A percentile compares a stretch with the other conserved stretches of the same genome.
Evolutionary conservation across 495 filamentous ascomycete species (phyloP).

Genomic region (Aspergillus olivimuriae): DNA sequence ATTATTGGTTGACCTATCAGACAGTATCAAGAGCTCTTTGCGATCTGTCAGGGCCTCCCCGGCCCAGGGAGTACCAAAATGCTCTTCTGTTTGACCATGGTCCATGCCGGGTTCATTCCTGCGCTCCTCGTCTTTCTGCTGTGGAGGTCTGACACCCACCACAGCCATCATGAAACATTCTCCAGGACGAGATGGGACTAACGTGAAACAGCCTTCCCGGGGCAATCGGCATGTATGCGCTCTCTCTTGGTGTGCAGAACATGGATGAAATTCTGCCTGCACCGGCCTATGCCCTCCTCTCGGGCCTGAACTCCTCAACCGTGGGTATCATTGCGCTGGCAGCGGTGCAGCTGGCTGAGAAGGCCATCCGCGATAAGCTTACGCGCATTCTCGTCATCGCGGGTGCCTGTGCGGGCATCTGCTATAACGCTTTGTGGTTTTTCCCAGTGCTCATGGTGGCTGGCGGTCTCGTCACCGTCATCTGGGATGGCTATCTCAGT

Average conservation of each 20-base stretch:
- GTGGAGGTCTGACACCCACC: too few relatives aligned
- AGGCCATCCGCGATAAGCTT: constrained; percentile 68
- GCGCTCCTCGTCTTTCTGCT: constrained; percentile 61
- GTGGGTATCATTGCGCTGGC: constrained; percentile 78
- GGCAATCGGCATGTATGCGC: constrained; percentile 68
- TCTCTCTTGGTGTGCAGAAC: constrained; percentile 60
- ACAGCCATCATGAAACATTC: too few relatives aligned
- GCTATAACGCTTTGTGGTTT: constrained; percentile 78
- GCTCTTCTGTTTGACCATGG: constrained; percentile 64
- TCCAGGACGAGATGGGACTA: too few relatives aligned
- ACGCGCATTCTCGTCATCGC: constrained; percentile 65
- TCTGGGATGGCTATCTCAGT: constrained; percentile 56
- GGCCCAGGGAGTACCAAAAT: constrained; percentile 79
- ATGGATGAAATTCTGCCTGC: constrained; percentile 55
- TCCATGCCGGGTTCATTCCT: constrained; percentile 56
- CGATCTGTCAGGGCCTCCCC: constrained; percentile 67
- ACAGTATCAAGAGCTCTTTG: constrained; percentile 80
- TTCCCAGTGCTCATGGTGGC: constrained; percentile 66
- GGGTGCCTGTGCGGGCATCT: constrained; percentile 61
- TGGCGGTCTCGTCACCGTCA: constrained; percentile 47
- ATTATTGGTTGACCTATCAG: not conserved
- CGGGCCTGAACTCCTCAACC: constrained; percentile 70
- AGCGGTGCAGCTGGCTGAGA: constrained; percentile 65
- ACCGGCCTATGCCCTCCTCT: constrained; percentile 68
- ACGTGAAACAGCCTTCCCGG: constrained; percentile 53